A percentile compares a stretch with the other conserved stretches of the same genome.
Conservation (phyloP, 331 rosid species). For the Quercus phellos region DNA sequence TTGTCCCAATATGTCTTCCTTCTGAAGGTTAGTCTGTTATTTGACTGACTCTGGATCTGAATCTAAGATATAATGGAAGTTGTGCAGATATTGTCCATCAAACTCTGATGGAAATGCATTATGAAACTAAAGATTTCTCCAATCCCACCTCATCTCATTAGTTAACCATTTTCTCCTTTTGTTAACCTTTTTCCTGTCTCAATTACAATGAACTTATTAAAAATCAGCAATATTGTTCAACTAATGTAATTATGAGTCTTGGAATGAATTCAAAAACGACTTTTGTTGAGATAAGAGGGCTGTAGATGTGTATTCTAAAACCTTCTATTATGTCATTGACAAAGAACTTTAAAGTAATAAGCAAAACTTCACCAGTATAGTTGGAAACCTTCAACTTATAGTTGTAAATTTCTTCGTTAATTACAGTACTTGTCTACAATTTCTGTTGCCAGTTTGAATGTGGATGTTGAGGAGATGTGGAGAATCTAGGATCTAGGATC, state of each 20-base stretch:
- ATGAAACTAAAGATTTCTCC: background rate
- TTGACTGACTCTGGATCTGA: background rate
- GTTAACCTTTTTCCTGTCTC: background rate
- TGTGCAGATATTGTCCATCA: background rate
- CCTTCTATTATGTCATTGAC: background rate
- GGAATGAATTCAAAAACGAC: background rate
- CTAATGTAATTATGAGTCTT: background rate
- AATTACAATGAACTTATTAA: background rate
- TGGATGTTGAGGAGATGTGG: background rate
- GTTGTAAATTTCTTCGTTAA: background rate
- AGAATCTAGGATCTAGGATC: background rate
- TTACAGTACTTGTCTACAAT: background rate
- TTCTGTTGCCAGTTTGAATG: background rate
- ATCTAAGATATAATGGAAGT: background rate
- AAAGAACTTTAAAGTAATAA: background rate
- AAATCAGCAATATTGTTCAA: background rate
- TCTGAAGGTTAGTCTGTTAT: constrained; percentile 53
- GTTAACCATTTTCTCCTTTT: background rate
- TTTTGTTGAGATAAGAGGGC: background rate
- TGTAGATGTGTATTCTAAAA: background rate
- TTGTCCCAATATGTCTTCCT: constrained; percentile 43
- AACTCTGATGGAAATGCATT: background rate
- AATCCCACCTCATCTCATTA: background rate
- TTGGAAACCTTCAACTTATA: background rate
- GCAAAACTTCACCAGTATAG: background rate